These are phyloP conservation scores for Mucor irregularis DNA, from an alignment of 371 early-diverging fungal genomes.

Conservation along the genomic window DNA sequence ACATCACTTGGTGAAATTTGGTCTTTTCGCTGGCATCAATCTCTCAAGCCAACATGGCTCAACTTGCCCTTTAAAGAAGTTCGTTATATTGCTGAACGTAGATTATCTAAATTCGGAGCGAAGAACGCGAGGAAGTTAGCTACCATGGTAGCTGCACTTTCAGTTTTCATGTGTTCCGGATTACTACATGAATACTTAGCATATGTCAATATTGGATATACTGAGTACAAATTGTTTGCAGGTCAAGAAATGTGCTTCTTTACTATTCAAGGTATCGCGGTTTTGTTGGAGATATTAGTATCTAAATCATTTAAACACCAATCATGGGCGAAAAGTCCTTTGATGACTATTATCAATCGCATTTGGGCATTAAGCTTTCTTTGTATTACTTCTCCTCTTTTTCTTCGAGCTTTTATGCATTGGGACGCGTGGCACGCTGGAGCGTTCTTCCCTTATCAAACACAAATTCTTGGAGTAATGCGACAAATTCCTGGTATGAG, in stretches of 20 bases:
- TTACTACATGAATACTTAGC: conserved; percentile 12
- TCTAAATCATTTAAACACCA: conserved; percentile 1
- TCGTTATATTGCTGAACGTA: conserved; percentile 7
- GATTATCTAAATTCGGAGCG: neutral
- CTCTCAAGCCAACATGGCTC: conserved; percentile 12
- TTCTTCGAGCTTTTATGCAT: conserved; percentile 7
- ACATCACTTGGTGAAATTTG: conserved; percentile 11
- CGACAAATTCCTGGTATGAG: conserved; percentile 13
- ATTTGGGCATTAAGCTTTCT: conserved; percentile 12
- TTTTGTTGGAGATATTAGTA: conserved; percentile 10
- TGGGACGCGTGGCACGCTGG: conserved; percentile 13
- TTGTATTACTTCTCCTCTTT: conserved; percentile 11
- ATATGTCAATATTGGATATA: conserved; percentile 8
- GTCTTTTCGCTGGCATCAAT: conserved; percentile 16
- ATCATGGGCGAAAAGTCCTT: neutral
- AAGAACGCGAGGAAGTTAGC: conserved; percentile 2
- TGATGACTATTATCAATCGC: neutral
- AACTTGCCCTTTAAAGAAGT: conserved; percentile 10
- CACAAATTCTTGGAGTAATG: conserved; percentile 4
- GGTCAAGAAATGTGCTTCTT: conserved; percentile 14
- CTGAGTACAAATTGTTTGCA: conserved; percentile 3
- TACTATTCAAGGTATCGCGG: conserved; percentile 15
- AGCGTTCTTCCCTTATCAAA: conserved; percentile 6
- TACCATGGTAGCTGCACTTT: conserved; percentile 12
- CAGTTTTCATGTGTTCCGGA: conserved; percentile 11